phyloP scores from a whole-genome alignment of 2,329 filamentous ascomycete genomes.

The Delphinella strobiligena region DNA sequence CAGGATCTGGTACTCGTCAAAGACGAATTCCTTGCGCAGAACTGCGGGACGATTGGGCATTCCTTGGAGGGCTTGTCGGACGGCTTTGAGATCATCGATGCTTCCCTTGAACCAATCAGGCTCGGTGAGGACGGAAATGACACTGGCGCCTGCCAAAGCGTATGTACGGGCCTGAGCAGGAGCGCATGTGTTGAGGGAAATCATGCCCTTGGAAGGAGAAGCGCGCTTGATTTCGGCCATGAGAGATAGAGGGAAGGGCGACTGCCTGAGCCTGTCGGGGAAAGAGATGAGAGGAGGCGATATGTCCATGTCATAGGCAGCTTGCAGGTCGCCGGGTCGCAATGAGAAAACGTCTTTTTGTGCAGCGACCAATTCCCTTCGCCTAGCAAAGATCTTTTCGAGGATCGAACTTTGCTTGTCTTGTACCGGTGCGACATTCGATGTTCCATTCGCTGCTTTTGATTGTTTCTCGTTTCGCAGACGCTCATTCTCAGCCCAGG shows the following conservation, averaged over 20 bases:
- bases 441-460: constrained; percentile 21
- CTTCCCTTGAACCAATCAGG: constrained; percentile 99
- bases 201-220: constrained; percentile 91
- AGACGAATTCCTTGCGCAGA: constrained; percentile 91
- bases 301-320: constrained; percentile 71
- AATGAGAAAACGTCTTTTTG: constrained; percentile 83
- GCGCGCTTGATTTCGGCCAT: constrained; percentile 97
- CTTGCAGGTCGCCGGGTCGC: constrained; percentile 70
- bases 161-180: constrained; percentile 85
- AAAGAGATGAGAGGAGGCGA: constrained; percentile 77
- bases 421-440: constrained; percentile 12
- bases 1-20: constrained; percentile 95
- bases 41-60: constrained; percentile 90
- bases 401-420: constrained; percentile 73
- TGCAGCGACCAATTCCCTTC: constrained; percentile 59
- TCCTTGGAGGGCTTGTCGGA: constrained; percentile 76
- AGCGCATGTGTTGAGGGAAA: constrained; percentile 76
- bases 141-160: constrained; percentile 84
- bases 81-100: constrained; percentile 81
- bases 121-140: constrained; percentile 96
- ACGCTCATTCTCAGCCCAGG: constrained; percentile 70
- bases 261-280: constrained; percentile 63
- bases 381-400: constrained; percentile 77
- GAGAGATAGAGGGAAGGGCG: constrained; percentile 76
- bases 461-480: constrained; percentile 28